Percentiles rank a stretch among this genome's conserved stretches.
Evolutionary conservation across 2,329 filamentous ascomycete species (phyloP).

Genomic region (Botrytis cinerea): DNA sequence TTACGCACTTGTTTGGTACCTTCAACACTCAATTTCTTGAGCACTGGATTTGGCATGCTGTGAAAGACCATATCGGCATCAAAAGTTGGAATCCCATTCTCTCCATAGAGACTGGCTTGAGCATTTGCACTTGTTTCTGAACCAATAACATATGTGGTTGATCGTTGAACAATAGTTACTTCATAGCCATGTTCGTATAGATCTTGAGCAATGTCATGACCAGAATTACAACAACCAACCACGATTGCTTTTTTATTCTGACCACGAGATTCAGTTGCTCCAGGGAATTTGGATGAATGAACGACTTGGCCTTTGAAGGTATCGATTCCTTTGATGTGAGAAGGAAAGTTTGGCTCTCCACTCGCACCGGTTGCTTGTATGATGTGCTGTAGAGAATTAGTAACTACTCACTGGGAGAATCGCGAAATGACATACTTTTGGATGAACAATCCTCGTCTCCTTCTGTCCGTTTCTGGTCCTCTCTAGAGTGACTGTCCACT

Average conservation of each 20-base stretch:
- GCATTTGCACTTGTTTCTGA: slow-evolving; percentile 49
- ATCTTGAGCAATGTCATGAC: slow-evolving; percentile 69
- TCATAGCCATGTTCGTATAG: slow-evolving; percentile 65
- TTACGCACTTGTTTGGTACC: slow-evolving; percentile 44
- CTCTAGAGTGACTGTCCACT: slow-evolving; percentile 58
- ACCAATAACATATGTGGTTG: slow-evolving; percentile 63
- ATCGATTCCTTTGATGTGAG: slow-evolving; percentile 49
- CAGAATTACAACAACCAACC: slow-evolving; percentile 68
- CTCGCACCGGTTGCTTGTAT: slow-evolving; percentile 35
- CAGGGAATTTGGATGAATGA: slow-evolving; percentile 62
- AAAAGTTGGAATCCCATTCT: slow-evolving; percentile 57
- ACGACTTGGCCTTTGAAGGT: slow-evolving; percentile 59
- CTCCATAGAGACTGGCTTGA: slow-evolving; percentile 46
- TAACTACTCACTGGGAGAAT: background rate
- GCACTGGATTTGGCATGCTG: slow-evolving; percentile 58
- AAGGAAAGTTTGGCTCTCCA: slow-evolving; percentile 61
- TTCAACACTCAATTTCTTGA: slow-evolving; percentile 59
- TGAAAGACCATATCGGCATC: slow-evolving; percentile 65
- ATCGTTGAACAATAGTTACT: slow-evolving; percentile 70
- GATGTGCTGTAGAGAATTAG: slow-evolving; percentile 35
- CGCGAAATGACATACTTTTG: slow-evolving; percentile 24
- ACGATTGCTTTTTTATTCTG: slow-evolving; percentile 63
- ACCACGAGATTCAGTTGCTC: slow-evolving; percentile 48
- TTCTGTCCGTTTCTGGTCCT: slow-evolving; percentile 40
- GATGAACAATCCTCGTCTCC: slow-evolving; percentile 25